These are phyloP conservation scores for Anethum foeniculum DNA, from an alignment of 140 eudicot genomes.

Conservation along the genomic window DNA sequence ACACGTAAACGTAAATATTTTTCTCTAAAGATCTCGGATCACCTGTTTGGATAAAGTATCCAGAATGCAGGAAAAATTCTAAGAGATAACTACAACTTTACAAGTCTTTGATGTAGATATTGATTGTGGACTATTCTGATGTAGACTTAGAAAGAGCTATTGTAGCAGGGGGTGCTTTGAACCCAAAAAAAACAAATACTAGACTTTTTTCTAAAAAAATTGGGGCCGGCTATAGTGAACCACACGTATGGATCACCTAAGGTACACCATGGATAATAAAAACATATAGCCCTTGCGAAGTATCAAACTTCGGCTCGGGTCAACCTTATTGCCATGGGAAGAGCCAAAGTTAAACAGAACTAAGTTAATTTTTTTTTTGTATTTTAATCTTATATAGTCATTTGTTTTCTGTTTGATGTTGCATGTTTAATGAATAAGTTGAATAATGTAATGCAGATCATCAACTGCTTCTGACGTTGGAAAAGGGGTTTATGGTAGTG, in stretches of 20 bases:
- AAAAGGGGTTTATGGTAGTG: conserved; percentile 60
- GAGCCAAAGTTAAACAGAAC: not conserved
- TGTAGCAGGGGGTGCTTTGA: not conserved
- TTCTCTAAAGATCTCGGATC: not conserved
- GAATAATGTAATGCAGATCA: conserved; percentile 42
- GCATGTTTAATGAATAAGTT: not conserved
- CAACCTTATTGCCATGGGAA: not conserved
- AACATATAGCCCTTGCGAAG: not conserved
- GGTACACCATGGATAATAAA: not conserved
- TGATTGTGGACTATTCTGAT: not conserved
- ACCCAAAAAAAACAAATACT: not conserved
- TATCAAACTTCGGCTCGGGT: not conserved
- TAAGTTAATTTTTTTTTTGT: not conserved
- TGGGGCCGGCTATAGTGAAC: not conserved
- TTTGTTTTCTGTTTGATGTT: not conserved
- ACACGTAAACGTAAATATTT: not conserved
- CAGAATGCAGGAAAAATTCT: not conserved
- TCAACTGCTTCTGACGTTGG: conserved; percentile 66
- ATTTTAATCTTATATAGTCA: not conserved
- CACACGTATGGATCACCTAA: not conserved
- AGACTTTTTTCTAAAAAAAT: not conserved
- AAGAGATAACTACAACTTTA: not conserved
- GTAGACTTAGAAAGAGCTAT: not conserved
- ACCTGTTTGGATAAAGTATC: not conserved
- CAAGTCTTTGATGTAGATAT: not conserved